Evolutionary conservation across 2,329 filamentous ascomycete genomes (phyloP), one percentile per base, ranked within the genome.

Genomic region (Pseudogymnoascus sp.): DNA sequence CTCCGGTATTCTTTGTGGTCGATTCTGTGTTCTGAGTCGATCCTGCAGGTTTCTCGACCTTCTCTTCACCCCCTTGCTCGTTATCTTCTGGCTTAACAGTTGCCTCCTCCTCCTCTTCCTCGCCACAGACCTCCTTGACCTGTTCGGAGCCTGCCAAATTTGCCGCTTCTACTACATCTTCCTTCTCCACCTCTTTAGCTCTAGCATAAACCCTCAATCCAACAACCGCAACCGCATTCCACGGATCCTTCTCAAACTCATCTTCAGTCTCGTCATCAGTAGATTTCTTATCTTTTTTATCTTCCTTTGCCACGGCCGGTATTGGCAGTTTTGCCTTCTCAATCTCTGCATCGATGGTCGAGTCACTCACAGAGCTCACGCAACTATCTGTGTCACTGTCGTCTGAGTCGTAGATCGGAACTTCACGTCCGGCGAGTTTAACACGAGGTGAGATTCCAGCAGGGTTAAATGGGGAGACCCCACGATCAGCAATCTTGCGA

Each of bases 151-250:
- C 65, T 33, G 31, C 38, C 26, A n/a, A 44, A 21, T 59, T 61
- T 11, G 68, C 67, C 15, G 70, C 67, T 36, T 61, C 57, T 17
- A 35, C 44, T 60, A 35, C 3, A 61, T 60, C 21, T 23, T 57
- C 23, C 72, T 68, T 0, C 69, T 69, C 72, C 8, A 68, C 71
- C 15, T 71, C 72, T 0, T 71, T 67, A 0, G 74, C 77, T 68
- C 82, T 83, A 70, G 81, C 79, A 71, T 87, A 87, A 5, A 87
- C 81, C 4, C 83, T 79, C 61, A 87, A 75, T 0, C 85, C 84
- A 0, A 87, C 79, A 17, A 87, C 81, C 62, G 80, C 82, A 53
- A 87, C 79, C 3, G 85, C 84, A 70, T 87, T 87, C 85, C 85
- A 87, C 1, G 83, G 81, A 23, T 83, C 79, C 23, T 78, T 76